phyloP scores from a whole-genome alignment of 371 early-diverging fungal species.

The Batkoa obscura region DNA sequence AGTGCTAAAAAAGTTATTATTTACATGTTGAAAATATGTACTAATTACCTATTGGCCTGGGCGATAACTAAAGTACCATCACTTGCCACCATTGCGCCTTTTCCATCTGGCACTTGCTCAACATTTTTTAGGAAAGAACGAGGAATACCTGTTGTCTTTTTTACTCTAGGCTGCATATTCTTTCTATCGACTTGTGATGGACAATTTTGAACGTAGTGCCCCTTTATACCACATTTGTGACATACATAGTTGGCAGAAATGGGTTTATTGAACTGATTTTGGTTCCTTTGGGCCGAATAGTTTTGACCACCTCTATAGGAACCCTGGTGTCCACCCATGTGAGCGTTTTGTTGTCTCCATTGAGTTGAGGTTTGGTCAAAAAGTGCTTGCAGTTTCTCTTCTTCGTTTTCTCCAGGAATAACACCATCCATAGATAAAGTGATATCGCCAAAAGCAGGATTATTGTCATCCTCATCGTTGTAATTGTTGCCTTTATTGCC shows the following conservation, averaged over 20 bases:
- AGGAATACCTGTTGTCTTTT: slow-evolving; percentile 91
- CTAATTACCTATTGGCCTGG: slow-evolving; percentile 33
- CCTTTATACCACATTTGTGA: slow-evolving; percentile 61
- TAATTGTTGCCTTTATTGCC: too few species aligned
- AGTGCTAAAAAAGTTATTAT: slow-evolving; percentile 12
- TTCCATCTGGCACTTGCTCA: slow-evolving; percentile 44
- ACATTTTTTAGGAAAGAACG: slow-evolving; percentile 73
- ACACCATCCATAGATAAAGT: slow-evolving; percentile 2
- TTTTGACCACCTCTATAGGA: background rate
- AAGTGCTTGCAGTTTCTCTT: slow-evolving; percentile 62
- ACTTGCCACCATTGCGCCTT: slow-evolving; percentile 82
- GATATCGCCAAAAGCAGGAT: too few species aligned
- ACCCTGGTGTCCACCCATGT: slow-evolving; percentile 49
- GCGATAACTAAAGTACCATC: slow-evolving; percentile 85
- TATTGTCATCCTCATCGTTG: too few species aligned
- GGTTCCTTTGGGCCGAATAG: background rate
- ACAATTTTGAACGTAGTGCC: slow-evolving; percentile 83
- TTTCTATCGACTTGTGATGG: slow-evolving; percentile 62
- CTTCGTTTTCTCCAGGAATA: slow-evolving; percentile 39
- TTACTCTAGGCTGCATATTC: slow-evolving; percentile 59
- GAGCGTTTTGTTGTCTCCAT: slow-evolving; percentile 69
- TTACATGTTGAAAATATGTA: background rate
- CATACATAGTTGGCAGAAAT: slow-evolving; percentile 45
- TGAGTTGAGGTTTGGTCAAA: slow-evolving; percentile 62
- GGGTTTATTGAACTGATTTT: background rate